Evolutionary conservation across 1,284 basidiomycete genomes (phyloP), one percentile per base, ranked within the genome.

Genomic region (Crucibulum parvulum): DNA sequence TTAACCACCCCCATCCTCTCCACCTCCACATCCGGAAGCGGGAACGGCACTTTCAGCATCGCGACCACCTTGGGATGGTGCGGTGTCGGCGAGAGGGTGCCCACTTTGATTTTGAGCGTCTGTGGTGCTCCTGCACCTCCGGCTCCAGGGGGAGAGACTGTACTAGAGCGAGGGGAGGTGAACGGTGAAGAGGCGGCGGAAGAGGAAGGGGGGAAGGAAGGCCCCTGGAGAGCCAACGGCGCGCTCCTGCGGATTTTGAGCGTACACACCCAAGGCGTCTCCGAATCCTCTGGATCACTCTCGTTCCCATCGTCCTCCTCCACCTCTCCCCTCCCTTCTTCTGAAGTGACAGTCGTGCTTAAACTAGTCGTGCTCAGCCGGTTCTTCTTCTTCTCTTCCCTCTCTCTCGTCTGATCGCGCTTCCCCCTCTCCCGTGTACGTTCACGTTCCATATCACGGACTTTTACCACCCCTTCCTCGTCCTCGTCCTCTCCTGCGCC

Each of bases 1-100:
- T 79, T 83, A 37, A 84, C 78, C 37, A 88, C 75, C 6, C 72
- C 72, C 72, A 87, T 78, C 46, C 70, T 77, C 66, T 90, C 88
- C 5, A 93, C 80, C 66, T 91, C 86, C 24, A 96, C 80, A 62
- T 93, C 88, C 1, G 92, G 88, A 1, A 98, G 82, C 0, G 92
- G 90, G 74, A 90, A 94, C 8, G 96, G 95, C 53, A 98, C 87
- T 72, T 95, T 93, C 60, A 99, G 84, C 77, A 96, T 88, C 38
- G 90, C 92, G 36, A 99, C 92, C 16, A 99, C 91, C 73, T 97
- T 96, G 7, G 97, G 97, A 75, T 99, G 97, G 74, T 99, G 95
- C 15, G 96, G 96, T 1, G 96, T 96, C 6, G 96, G 97, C 8
- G 89, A 90, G 38, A 98, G 84, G 34, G 91, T 94, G 10, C 89